Percentiles rank a stretch among this genome's conserved stretches.
Conservation (phyloP, 441 rosid species). For the Pelargonium citronellum region DNA sequence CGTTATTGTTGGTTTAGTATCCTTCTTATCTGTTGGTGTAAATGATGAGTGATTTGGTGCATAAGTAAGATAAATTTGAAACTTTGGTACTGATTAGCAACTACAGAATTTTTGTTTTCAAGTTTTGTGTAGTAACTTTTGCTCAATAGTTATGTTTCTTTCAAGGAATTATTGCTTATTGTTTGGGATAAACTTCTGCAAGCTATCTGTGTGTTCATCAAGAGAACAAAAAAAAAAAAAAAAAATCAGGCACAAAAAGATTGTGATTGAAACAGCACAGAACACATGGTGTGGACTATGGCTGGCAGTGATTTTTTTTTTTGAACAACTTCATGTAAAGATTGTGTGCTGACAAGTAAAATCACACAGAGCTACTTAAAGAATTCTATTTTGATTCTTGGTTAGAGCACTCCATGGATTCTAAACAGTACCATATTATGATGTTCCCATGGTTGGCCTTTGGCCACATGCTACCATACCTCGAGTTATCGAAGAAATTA, state of each 20-base stretch:
- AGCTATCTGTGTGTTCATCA: no score
- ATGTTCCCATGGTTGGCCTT: constrained; percentile 27
- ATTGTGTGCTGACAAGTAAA: not conserved
- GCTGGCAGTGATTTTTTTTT: not conserved
- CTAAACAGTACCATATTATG: constrained; percentile 14
- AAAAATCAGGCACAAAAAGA: not conserved
- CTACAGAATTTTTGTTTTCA: no score
- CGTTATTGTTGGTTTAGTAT: no score
- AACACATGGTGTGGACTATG: not conserved
- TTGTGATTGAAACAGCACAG: not conserved
- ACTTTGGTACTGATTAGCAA: no score
- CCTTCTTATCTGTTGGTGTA: no score
- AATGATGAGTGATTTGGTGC: no score
- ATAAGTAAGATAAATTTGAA: no score
- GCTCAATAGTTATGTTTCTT: no score
- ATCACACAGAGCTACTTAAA: not conserved
- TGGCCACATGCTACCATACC: constrained; percentile 27
- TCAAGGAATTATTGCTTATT: no score
- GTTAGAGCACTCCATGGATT: not conserved
- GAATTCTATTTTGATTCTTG: not conserved
- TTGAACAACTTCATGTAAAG: not conserved
- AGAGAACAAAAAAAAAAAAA: no score
- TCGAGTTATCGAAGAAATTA: constrained; percentile 22
- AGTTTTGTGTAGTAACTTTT: no score
- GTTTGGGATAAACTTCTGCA: no score